Evolutionary conservation across 805 yeast species (phyloP), one percentile per base, ranked within the genome.

Genomic region (Pichia pseudocactophila): DNA sequence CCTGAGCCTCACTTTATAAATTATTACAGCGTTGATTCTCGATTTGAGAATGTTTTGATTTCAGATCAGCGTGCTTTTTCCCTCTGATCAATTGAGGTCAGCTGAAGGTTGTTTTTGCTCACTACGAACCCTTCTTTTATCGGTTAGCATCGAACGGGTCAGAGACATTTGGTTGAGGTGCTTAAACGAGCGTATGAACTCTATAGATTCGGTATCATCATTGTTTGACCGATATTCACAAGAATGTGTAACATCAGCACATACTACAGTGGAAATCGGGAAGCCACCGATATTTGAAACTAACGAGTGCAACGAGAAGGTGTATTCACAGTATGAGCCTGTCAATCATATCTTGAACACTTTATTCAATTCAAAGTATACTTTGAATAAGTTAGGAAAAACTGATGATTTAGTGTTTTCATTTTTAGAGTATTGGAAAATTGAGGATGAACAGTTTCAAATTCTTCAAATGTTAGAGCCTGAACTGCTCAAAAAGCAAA

Each of bases 251-350:
- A 12, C 12, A 12, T 28, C 31, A 12, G 31, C 31, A 28, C 31
- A 28, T 28, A 28, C 31, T 4, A 28, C 31, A 4, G 15, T 28
- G 31, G 31, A 28, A 12, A 12, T 16, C 30, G 38, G 12, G 15
- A 3, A 7, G 26, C 16, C 15, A 38, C 12, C 20, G 17, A 25
- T 17, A 28, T 30, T 4, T 30, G 22, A 15, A 30, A 18, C 3
- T 17, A 18, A 17, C 10, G n/a, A 13, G n/a, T 11, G 12, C 15
- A 26, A 15, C 7, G 28, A 18, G 9, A 19, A 17, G 11, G 16
- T 17, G 7, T 34, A 18, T 33, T 43, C 44, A 8, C 43, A 43
- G 18, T 42, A 42, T 30, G 45, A 42, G 30, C 45, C 45, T 9
- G 35, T 37, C 6, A 42, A 42, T 18, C 12, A 34, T 17, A 42